Conservation (phyloP, 768 basidiomycete genomes). For the Daedaleopsis sinensis region DNA sequence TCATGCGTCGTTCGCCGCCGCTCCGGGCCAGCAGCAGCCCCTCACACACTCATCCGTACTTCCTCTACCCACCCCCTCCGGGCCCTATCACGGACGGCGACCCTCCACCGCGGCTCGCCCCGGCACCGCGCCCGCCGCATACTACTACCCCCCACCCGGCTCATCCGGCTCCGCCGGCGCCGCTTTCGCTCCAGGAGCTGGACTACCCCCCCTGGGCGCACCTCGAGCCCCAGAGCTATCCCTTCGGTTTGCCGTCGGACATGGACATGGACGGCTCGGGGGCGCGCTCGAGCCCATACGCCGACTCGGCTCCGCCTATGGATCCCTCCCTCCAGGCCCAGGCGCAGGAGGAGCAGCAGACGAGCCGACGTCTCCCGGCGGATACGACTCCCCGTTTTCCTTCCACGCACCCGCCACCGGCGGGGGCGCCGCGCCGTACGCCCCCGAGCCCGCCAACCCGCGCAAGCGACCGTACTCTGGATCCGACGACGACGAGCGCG, state of each 20-base stretch:
- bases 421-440: constrained; percentile 31
- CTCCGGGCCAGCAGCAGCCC: constrained; percentile 36
- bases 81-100: constrained; percentile 49
- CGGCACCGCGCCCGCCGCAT: constrained; percentile 71
- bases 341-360: constrained; percentile 26
- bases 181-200: constrained; percentile 44
- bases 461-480: constrained; percentile 66
- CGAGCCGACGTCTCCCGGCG: constrained; percentile 35
- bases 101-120: constrained; percentile 65
- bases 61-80: constrained; percentile 55
- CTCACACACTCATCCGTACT: constrained; percentile 52
- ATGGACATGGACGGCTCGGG: constrained; percentile 39
- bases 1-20: constrained; percentile 40
- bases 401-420: constrained; percentile 68
- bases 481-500: constrained; percentile 47
- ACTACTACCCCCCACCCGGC: constrained; percentile 43
- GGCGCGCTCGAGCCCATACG: constrained; percentile 33
- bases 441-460: constrained; percentile 42
- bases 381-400: constrained; percentile 71
- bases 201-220: constrained; percentile 39
- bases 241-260: constrained; percentile 33
- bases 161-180: constrained; percentile 40
- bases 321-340: background rate
- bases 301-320: constrained; percentile 31
- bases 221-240: constrained; percentile 45